A percentile compares a stretch with the other conserved stretches of the same genome.
phyloP scores from a whole-genome alignment of 345 rosid species.

The Firmiana major region DNA sequence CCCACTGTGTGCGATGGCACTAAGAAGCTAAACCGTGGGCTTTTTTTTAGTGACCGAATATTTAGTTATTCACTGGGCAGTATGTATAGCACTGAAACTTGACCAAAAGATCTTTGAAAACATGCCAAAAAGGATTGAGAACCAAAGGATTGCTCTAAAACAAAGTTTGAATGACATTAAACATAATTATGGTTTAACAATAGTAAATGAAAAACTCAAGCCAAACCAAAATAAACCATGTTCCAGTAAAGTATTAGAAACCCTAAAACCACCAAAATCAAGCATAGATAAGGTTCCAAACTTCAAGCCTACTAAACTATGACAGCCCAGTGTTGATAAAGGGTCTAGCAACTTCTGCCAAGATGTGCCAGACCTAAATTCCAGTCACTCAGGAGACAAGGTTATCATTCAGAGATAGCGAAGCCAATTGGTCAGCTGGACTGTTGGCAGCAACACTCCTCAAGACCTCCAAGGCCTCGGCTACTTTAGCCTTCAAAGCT shows the following conservation, averaged over 20 bases:
- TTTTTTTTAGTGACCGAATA: too few species aligned
- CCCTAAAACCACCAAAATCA: not conserved
- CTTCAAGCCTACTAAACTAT: too few species aligned
- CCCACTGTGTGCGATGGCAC: too few species aligned
- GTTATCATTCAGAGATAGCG: slow-evolving; percentile 50
- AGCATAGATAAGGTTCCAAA: too few species aligned
- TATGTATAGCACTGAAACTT: too few species aligned
- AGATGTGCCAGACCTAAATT: slow-evolving; percentile 2
- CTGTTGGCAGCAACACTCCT: slow-evolving; percentile 42
- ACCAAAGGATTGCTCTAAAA: not conserved
- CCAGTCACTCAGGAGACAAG: slow-evolving; percentile 32
- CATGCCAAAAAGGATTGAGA: slow-evolving; percentile 46
- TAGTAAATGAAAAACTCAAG: slow-evolving; percentile 4
- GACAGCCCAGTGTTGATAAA: not conserved
- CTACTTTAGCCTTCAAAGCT: slow-evolving; percentile 64
- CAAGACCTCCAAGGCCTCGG: slow-evolving; percentile 71
- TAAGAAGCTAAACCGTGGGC: too few species aligned
- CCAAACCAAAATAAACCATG: slow-evolving; percentile 14
- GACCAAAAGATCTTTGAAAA: slow-evolving; percentile 29
- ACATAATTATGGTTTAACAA: not conserved
- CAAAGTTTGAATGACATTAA: not conserved
- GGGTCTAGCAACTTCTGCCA: not conserved
- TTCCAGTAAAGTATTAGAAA: not conserved
- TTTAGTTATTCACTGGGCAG: too few species aligned
- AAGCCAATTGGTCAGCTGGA: slow-evolving; percentile 54